Conservation (phyloP, 2,329 filamentous ascomycete genomes). For the Cephalotrichum gorgonifer region DNA sequence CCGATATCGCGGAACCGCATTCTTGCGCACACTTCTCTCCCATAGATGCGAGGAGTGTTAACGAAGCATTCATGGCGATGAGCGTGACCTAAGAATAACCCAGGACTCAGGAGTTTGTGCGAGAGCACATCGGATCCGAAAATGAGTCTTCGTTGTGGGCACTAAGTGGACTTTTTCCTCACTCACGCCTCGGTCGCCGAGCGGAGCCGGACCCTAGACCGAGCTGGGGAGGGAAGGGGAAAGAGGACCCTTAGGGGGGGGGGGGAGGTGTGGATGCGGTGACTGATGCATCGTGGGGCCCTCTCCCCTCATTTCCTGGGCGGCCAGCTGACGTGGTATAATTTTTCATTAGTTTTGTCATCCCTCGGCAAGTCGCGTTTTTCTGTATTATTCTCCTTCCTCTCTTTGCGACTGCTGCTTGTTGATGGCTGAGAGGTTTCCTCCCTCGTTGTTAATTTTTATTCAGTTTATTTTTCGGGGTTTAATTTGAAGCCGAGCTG, state of each 20-base stretch:
- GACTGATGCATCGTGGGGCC: slow-evolving; percentile 1
- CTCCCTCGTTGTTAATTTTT: no score
- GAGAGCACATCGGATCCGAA: no score
- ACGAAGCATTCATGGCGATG: no score
- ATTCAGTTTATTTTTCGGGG: neutral
- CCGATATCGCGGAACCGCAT: no score
- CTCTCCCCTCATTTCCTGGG: neutral
- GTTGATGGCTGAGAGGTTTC: no score
- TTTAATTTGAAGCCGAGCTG: neutral
- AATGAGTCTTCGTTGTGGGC: no score
- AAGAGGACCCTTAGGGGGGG: neutral
- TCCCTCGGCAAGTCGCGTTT: neutral
- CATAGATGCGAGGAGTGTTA: no score
- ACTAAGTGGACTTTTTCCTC: neutral
- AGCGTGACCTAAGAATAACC: no score
- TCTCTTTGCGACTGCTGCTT: no score
- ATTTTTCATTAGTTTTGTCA: neutral
- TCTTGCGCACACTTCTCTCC: no score
- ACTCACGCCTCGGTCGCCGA: slow-evolving; percentile 4
- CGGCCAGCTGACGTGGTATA: neutral
- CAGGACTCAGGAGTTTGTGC: no score
- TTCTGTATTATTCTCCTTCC: neutral
- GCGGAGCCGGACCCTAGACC: slow-evolving; percentile 2
- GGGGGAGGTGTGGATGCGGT: neutral
- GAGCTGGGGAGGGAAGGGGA: neutral